Conservation (phyloP, 2,329 filamentous ascomycete species). For the Stemphylium vesicarium region DNA sequence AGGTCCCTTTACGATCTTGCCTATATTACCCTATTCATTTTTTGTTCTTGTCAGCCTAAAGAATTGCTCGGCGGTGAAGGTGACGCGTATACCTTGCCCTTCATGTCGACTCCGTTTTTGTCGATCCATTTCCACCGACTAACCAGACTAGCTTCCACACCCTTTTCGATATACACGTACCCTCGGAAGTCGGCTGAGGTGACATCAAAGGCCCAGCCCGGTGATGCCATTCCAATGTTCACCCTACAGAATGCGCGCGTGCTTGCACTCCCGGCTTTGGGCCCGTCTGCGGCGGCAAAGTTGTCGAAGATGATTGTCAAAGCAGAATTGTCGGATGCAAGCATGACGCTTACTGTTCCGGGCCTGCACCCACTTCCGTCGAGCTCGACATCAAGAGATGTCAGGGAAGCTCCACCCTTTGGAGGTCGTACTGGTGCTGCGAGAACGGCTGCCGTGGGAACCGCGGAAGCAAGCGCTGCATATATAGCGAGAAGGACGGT, state of each 20-base stretch:
- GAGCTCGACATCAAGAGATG: constrained; percentile 27
- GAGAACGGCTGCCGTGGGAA: background rate
- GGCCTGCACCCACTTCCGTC: constrained; percentile 32
- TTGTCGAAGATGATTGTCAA: constrained; percentile 36
- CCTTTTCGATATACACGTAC: constrained; percentile 28
- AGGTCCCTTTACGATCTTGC: constrained; percentile 32
- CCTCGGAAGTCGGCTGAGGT: constrained; percentile 31
- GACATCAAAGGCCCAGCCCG: constrained; percentile 37
- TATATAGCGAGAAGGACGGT: background rate
- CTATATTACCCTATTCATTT: constrained; percentile 26
- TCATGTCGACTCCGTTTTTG: constrained; percentile 26
- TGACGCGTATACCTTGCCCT: constrained; percentile 30
- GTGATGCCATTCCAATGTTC: constrained; percentile 28
- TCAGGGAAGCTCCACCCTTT: constrained; percentile 18
- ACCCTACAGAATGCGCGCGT: constrained; percentile 36
- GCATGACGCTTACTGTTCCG: constrained; percentile 27
- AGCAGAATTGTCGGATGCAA: constrained; percentile 30
- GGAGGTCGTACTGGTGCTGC: constrained; percentile 18
- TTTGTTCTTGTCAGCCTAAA: background rate
- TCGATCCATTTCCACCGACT: constrained; percentile 41
- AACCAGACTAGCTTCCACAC: constrained; percentile 27
- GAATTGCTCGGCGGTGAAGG: background rate
- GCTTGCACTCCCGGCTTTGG: constrained; percentile 19
- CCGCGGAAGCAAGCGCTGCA: background rate
- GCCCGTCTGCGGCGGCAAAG: constrained; percentile 35